Evolutionary conservation across 2,329 filamentous ascomycete species (phyloP).

Genomic region (Penicillium hesseltinei): DNA sequence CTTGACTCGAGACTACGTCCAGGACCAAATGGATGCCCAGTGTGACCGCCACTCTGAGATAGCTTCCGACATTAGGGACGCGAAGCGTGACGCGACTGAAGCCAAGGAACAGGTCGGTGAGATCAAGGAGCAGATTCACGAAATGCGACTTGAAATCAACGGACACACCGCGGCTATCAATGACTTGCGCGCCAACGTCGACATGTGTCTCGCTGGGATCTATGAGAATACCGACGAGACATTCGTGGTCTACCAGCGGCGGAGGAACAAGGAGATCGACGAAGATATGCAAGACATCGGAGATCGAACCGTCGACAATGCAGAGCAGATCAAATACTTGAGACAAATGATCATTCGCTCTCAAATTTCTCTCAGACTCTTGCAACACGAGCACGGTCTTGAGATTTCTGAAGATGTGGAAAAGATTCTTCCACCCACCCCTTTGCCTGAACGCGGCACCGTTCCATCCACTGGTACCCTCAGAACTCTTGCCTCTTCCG

Average conservation of each 20-base stretch:
- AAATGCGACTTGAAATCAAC: constrained; percentile 11
- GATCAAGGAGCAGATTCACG: neutral
- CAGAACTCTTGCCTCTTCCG: neutral
- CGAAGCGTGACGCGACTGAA: neutral
- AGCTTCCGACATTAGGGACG: neutral
- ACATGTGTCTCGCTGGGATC: neutral
- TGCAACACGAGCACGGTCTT: neutral
- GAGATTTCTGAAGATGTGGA: neutral
- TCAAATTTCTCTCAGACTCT: neutral
- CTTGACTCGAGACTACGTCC: neutral
- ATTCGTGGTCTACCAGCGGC: constrained; percentile 9
- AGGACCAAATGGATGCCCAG: neutral
- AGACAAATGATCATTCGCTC: neutral
- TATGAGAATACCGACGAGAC: neutral
- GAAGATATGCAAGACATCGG: constrained; percentile 1
- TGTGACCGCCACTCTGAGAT: neutral
- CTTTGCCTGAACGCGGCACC: neutral
- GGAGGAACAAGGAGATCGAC: constrained; percentile 12
- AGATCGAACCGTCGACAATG: too few species aligned
- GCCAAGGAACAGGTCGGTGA: neutral
- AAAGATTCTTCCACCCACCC: neutral
- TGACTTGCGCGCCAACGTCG: constrained; percentile 10
- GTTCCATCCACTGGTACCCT: neutral
- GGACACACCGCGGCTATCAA: constrained; percentile 1
- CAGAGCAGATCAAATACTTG: neutral